phyloP scores from a whole-genome alignment of 768 basidiomycete genomes.

The Tephrocybe sp. region DNA sequence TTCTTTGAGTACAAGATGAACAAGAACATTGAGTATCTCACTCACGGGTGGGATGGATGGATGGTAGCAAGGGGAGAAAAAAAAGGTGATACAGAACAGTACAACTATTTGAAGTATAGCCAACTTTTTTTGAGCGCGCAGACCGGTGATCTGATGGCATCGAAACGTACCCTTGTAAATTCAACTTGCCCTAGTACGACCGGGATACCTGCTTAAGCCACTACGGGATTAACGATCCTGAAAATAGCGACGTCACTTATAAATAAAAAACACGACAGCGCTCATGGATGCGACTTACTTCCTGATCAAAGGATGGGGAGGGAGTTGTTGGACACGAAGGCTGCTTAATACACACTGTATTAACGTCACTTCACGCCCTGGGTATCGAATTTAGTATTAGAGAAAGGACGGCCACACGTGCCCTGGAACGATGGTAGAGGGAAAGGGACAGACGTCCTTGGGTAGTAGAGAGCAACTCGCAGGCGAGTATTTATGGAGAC shows the following conservation, averaged over 20 bases:
- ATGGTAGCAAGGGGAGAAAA: no score
- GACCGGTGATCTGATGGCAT: background rate
- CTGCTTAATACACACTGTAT: slow-evolving; percentile 13
- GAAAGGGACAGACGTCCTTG: slow-evolving; percentile 34
- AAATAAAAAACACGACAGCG: background rate
- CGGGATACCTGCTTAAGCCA: slow-evolving; percentile 4
- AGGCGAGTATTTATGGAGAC: slow-evolving; percentile 35
- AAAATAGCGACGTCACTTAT: background rate
- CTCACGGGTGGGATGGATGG: no score
- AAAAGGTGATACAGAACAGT: no score
- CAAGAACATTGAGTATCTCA: no score
- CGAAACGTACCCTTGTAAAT: background rate
- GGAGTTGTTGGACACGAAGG: background rate
- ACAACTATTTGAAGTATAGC: no score
- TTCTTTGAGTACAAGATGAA: no score
- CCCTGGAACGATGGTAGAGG: slow-evolving; percentile 12
- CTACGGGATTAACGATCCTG: slow-evolving; percentile 7
- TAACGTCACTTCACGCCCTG: slow-evolving; percentile 15
- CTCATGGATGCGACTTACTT: slow-evolving; percentile 3
- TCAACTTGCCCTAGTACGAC: background rate
- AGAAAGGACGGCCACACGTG: slow-evolving; percentile 16
- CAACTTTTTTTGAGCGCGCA: background rate
- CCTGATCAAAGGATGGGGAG: slow-evolving; percentile 2
- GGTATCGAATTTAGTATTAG: slow-evolving; percentile 21
- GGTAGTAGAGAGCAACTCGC: slow-evolving; percentile 31